Conservation (phyloP, 371 early-diverging fungal species). For the Mortierella sp. region DNA sequence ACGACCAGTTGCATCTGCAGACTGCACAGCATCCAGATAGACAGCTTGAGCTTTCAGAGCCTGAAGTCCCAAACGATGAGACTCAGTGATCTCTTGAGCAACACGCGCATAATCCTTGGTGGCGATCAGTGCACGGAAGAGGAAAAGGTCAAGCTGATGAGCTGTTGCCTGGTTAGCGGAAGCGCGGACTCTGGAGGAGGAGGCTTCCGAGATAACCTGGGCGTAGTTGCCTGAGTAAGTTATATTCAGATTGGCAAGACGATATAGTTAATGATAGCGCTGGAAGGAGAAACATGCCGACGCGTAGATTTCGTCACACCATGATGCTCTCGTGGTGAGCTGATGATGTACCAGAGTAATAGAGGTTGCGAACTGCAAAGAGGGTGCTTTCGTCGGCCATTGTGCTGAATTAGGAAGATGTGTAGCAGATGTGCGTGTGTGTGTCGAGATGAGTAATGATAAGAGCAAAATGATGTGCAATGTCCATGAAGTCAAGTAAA, state of each 20-base stretch:
- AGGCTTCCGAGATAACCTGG: conserved; percentile 42
- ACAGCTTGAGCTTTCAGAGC: conserved; percentile 55
- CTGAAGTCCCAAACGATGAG: conserved; percentile 43
- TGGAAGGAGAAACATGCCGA: conserved; percentile 3
- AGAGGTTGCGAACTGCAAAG: conserved; percentile 53
- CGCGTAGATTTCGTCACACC: not conserved
- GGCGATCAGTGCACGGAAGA: conserved; percentile 47
- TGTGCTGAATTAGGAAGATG: not conserved
- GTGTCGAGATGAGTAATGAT: conserved; percentile 2
- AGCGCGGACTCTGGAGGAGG: conserved; percentile 26
- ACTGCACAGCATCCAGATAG: conserved; percentile 53
- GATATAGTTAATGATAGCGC: not conserved
- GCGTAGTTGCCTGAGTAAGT: conserved; percentile 42
- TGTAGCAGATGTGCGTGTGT: conserved; percentile 3
- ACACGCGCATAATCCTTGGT: conserved; percentile 51
- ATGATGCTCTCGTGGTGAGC: not conserved
- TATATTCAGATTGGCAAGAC: not conserved
- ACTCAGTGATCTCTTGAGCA: conserved; percentile 51
- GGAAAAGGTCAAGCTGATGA: conserved; percentile 50
- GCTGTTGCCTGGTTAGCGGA: conserved; percentile 28
- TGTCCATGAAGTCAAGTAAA: not conserved
- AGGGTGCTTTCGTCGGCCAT: conserved; percentile 53
- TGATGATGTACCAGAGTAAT: conserved; percentile 48
- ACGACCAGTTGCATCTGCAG: conserved; percentile 42
- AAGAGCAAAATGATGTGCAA: conserved; percentile 1